These are phyloP conservation scores for Salisapilia sapeloensis DNA, from an alignment of 352 stramenopile species.

Conservation along the genomic window DNA sequence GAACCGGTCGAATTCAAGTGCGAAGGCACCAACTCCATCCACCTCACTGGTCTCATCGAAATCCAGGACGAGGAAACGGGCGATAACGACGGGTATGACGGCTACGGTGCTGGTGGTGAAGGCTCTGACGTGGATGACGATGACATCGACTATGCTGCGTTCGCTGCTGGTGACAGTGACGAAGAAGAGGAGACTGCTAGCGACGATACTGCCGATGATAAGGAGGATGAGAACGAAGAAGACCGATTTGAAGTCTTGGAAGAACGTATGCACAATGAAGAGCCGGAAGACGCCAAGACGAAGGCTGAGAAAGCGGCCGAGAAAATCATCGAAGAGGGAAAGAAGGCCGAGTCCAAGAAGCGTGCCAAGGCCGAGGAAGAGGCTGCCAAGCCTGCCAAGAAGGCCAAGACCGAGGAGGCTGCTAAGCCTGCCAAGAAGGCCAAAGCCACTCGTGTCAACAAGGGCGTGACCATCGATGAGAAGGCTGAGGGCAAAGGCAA, in stretches of 20 bases:
- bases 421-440: conserved; percentile 48
- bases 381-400: conserved; percentile 18
- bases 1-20: conserved; percentile 36
- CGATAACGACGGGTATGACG: conserved; percentile 24
- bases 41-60: conserved; percentile 70
- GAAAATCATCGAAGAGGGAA: conserved; percentile 18
- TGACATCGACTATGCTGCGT: conserved; percentile 6
- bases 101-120: conserved; percentile 14
- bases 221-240: conserved; percentile 20
- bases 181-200: conserved; percentile 16
- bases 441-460: conserved; percentile 29
- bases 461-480: conserved; percentile 71
- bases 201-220: conserved; percentile 19
- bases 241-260: conserved; percentile 62
- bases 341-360: conserved; percentile 9
- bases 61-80: conserved; percentile 51
- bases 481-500: conserved; percentile 56
- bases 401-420: conserved; percentile 42
- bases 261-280: conserved; percentile 40
- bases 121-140: conserved; percentile 21
- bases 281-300: conserved; percentile 20
- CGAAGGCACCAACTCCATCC: conserved; percentile 59
- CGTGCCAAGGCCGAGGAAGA: conserved; percentile 16
- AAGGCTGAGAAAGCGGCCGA: conserved; percentile 5
- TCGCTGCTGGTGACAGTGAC: conserved; percentile 12